Conservation (phyloP, 106 monocot genomes). For the Phalaenopsis aphrodite region DNA sequence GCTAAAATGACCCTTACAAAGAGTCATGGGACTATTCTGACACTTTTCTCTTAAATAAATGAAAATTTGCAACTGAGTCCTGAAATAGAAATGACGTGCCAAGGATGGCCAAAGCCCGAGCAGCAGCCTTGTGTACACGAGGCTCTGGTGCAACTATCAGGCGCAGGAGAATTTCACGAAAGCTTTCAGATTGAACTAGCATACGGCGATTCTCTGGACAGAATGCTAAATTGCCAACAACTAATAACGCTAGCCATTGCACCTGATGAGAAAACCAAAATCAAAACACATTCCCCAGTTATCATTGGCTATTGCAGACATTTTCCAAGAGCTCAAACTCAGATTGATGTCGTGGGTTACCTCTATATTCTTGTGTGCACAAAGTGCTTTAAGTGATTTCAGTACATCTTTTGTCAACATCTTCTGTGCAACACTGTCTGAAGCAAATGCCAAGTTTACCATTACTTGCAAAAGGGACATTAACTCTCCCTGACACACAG, state of each 20-base stretch:
- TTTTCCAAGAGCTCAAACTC: neutral
- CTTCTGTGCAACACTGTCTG: conserved; percentile 90
- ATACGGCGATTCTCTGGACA: conserved; percentile 78
- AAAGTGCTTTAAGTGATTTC: conserved; percentile 80
- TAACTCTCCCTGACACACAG: conserved; percentile 61
- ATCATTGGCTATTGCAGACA: neutral
- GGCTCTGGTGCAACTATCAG: conserved; percentile 44
- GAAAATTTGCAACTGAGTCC: neutral
- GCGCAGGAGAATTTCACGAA: conserved; percentile 77
- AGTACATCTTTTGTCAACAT: conserved; percentile 89
- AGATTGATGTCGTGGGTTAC: conserved; percentile 17
- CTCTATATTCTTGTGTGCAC: conserved; percentile 77
- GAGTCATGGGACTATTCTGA: too few species aligned
- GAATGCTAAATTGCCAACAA: conserved; percentile 92
- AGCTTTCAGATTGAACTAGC: conserved; percentile 72
- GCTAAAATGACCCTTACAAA: too few species aligned
- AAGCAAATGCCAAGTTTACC: conserved; percentile 74
- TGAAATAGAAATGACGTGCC: conserved; percentile 33
- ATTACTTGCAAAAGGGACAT: conserved; percentile 87
- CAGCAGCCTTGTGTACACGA: conserved; percentile 78
- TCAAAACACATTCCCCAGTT: neutral
- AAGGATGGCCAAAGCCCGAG: conserved; percentile 97
- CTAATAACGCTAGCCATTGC: conserved; percentile 78
- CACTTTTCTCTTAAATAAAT: neutral
- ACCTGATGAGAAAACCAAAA: conserved; percentile 40